Evolutionary conservation across 2,329 filamentous ascomycete species (phyloP), one percentile per base, ranked within the genome.

Genomic region (Talaromyces albobiverticillius): DNA sequence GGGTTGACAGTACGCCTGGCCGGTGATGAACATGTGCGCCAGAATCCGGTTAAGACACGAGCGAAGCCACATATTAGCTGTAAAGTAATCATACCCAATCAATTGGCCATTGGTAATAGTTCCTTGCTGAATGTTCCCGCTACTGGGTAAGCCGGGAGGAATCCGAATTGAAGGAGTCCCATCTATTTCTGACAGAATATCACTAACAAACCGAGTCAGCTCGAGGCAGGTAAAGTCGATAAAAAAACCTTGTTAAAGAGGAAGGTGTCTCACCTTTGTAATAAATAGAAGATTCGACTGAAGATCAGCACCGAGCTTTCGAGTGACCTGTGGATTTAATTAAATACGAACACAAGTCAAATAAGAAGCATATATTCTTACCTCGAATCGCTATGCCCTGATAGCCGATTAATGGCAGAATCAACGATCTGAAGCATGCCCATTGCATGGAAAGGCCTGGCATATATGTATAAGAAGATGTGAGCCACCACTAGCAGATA

Each of bases 231-330:
- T 14, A 29, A 10, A n/a, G 25, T 29, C n/a, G 26, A n/a, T n/a
- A 20, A 41, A 41, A 20, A 41, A 18, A 41, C 22, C n/a, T n/a
- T n/a, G n/a, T n/a, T n/a, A n/a, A n/a, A n/a, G n/a, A n/a, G n/a
- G n/a, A n/a, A n/a, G n/a, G n/a, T n/a, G n/a, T n/a, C n/a, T n/a
- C 13, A 47, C 45, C 45, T 47, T 47, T 47, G 45, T 14, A 47
- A 22, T 14, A 47, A 16, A 29, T 47, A 47, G 11, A 47, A 47
- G 13, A 47, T 22, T 16, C 29, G 45, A 31, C 25, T 31, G 23
- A 47, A 31, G 13, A 47, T 16, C 4, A 31, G 26, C 2, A 47
- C 45, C 4, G 45, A 22, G 13, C 3, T 47, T 31, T 47, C 45
- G 4, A 23, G 41, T 23, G 25, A 34, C 14, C 45, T 47, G 45